phyloP scores from a whole-genome alignment of 2,329 filamentous ascomycete species.

The Monilinia laxa region DNA sequence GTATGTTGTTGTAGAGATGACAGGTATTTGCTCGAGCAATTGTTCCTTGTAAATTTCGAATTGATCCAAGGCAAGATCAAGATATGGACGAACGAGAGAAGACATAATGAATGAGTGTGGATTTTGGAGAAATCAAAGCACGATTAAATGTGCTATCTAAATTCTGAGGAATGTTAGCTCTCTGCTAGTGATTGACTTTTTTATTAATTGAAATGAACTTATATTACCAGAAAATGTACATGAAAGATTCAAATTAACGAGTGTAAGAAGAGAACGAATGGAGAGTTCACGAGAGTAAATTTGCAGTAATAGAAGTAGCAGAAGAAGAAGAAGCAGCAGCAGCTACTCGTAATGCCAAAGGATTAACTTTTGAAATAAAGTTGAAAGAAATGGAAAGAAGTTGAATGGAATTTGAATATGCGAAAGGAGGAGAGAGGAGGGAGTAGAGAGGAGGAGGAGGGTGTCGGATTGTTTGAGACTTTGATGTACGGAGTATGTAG shows the following conservation, averaged over 20 bases:
- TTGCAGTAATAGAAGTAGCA: slow-evolving; percentile 17
- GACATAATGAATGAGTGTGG: slow-evolving; percentile 29
- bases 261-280: slow-evolving; percentile 31
- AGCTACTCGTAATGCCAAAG: slow-evolving; percentile 15
- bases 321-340: neutral
- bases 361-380: neutral
- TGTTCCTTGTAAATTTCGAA: slow-evolving; percentile 36
- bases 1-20: slow-evolving; percentile 39
- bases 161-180: slow-evolving; percentile 29
- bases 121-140: slow-evolving; percentile 8
- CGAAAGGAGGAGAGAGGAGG: neutral
- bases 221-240: slow-evolving; percentile 36
- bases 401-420: slow-evolving; percentile 8
- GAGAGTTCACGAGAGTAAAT: slow-evolving; percentile 14
- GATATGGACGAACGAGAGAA: slow-evolving; percentile 34
- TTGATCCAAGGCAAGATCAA: slow-evolving; percentile 33
- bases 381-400: neutral
- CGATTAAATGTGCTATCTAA: slow-evolving; percentile 37
- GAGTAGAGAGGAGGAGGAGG: neutral
- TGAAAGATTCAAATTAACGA: slow-evolving; percentile 36
- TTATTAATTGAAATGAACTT: neutral
- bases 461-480: no score
- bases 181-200: neutral
- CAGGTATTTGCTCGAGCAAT: slow-evolving; percentile 34
- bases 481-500: no score